Conservation (phyloP, 805 yeast species). For the Nematodospora valgi region DNA sequence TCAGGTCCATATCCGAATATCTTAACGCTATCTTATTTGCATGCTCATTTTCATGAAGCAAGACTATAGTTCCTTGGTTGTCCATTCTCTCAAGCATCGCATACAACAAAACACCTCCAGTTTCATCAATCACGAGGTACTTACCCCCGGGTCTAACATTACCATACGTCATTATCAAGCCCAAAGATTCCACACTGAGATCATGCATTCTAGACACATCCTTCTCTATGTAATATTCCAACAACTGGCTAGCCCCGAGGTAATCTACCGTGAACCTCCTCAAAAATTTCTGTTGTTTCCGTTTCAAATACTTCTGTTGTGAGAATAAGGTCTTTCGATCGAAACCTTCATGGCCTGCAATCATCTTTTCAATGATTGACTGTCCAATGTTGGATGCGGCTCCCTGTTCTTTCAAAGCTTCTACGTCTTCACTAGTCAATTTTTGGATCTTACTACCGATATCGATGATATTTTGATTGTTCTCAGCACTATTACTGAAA, state of each 20-base stretch:
- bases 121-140: constrained; percentile 85
- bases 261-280: constrained; percentile 81
- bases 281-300: constrained; percentile 89
- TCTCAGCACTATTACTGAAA: constrained; percentile 49
- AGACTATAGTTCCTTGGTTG: constrained; percentile 65
- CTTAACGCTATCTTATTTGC: constrained; percentile 72
- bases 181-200: constrained; percentile 81
- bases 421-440: constrained; percentile 77
- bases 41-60: constrained; percentile 91
- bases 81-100: constrained; percentile 90
- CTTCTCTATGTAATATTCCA: constrained; percentile 74
- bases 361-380: constrained; percentile 75
- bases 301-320: constrained; percentile 85
- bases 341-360: constrained; percentile 80
- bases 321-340: constrained; percentile 85
- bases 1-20: constrained; percentile 61
- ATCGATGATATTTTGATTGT: constrained; percentile 63
- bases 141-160: constrained; percentile 88
- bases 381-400: constrained; percentile 62
- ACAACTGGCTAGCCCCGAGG: constrained; percentile 64
- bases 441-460: constrained; percentile 71
- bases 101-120: constrained; percentile 86
- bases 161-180: constrained; percentile 70
- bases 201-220: constrained; percentile 72
- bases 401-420: constrained; percentile 70